Evolutionary conservation across 2,329 filamentous ascomycete genomes (phyloP).

Genomic region (Plectosphaerella sp.): DNA sequence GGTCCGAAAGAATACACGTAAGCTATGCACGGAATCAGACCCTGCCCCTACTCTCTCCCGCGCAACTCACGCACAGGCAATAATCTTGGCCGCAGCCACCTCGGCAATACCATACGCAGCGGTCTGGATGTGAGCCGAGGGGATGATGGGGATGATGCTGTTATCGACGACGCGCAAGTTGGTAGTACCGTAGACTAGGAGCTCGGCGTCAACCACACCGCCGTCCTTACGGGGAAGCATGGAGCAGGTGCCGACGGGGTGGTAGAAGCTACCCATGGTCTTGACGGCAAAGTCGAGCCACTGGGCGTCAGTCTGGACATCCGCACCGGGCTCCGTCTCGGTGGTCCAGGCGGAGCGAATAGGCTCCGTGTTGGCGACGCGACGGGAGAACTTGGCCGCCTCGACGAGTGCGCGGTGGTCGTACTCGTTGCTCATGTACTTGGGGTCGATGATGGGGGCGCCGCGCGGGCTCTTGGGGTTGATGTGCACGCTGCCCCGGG

Average conservation of each 20-base stretch:
- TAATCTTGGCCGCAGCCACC: conserved; percentile 20
- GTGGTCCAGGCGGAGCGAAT: conserved; percentile 5
- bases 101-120: conserved; percentile 43
- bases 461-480: conserved; percentile 22
- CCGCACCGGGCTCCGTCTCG: conserved; percentile 8
- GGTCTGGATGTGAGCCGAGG: conserved; percentile 38
- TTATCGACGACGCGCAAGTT: conserved; percentile 38
- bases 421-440: conserved; percentile 21
- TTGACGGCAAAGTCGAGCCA: conserved; percentile 6
- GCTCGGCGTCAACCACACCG: conserved; percentile 31
- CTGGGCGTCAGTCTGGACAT: conserved; percentile 4
- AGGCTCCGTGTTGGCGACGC: conserved; percentile 6
- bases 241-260: conserved; percentile 32
- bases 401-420: conserved; percentile 23
- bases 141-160: conserved; percentile 36
- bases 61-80: not conserved
- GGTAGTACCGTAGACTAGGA: conserved; percentile 37
- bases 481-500: conserved; percentile 15
- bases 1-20: too few relatives aligned
- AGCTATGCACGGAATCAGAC: too few relatives aligned
- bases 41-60: too few relatives aligned
- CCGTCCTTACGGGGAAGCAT: conserved; percentile 33
- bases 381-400: conserved; percentile 18
- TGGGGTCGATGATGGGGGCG: conserved; percentile 21
- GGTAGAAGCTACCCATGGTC: conserved; percentile 19